These are phyloP conservation scores for Suillus bovinus DNA, from an alignment of 768 basidiomycete species.

Conservation along the genomic window DNA sequence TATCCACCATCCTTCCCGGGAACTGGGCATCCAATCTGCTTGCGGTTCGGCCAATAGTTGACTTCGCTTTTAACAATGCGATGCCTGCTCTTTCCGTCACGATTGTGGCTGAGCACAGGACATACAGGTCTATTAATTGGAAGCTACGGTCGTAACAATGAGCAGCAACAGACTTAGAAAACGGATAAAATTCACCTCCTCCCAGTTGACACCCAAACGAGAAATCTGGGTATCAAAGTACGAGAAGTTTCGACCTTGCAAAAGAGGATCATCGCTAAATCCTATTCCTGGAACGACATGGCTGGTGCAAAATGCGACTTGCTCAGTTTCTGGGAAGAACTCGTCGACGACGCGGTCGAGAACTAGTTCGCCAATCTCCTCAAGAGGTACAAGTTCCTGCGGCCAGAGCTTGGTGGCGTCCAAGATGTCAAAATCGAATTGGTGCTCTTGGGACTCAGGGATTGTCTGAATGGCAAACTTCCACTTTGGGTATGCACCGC, in stretches of 20 bases:
- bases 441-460: constrained; percentile 69
- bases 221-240: constrained; percentile 87
- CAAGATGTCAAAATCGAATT: constrained; percentile 85
- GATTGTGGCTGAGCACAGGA: constrained; percentile 69
- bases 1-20: constrained; percentile 56
- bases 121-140: constrained; percentile 84
- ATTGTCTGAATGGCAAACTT: constrained; percentile 69
- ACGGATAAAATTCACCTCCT: constrained; percentile 44
- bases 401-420: constrained; percentile 90
- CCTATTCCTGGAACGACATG: constrained; percentile 63
- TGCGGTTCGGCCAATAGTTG: constrained; percentile 87
- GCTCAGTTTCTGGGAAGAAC: constrained; percentile 86
- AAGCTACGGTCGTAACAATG: constrained; percentile 40
- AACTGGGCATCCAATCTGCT: constrained; percentile 48
- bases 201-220: constrained; percentile 80
- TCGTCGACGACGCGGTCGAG: constrained; percentile 65
- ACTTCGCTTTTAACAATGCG: constrained; percentile 56
- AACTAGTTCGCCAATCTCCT: constrained; percentile 75
- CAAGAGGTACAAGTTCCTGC: constrained; percentile 75
- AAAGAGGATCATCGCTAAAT: constrained; percentile 74
- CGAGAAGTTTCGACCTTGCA: constrained; percentile 85
- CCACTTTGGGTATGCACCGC: constrained; percentile 73
- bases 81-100: constrained; percentile 60
- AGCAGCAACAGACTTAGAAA: neutral
- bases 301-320: constrained; percentile 83